A percentile compares a stretch with the other conserved stretches of the same genome.
These are phyloP conservation scores for Aureobasidium sp. DNA, from an alignment of 2,329 filamentous ascomycete genomes.

Conservation along the genomic window DNA sequence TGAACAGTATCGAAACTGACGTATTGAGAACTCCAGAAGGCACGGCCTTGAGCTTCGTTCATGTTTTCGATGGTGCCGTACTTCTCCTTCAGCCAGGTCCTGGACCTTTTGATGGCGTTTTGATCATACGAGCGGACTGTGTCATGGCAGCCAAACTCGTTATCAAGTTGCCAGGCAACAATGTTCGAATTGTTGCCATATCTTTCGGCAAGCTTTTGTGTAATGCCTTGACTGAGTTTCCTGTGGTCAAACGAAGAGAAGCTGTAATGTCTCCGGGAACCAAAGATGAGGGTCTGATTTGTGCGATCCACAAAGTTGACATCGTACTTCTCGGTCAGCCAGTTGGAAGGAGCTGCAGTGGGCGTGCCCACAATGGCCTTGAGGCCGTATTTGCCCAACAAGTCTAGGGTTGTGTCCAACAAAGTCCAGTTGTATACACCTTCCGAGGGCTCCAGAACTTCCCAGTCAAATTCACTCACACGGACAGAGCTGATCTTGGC, in stretches of 20 bases:
- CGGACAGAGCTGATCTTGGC: constrained; percentile 20
- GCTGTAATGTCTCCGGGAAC: constrained; percentile 20
- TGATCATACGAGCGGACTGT: constrained; percentile 21
- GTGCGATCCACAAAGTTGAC: constrained; percentile 20
- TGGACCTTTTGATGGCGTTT: constrained; percentile 20
- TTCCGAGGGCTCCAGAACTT: constrained; percentile 18
- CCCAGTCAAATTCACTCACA: constrained; percentile 22
- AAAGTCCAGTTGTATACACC: constrained; percentile 22
- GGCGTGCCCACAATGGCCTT: constrained; percentile 21
- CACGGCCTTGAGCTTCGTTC: constrained; percentile 21
- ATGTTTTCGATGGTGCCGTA: constrained; percentile 21
- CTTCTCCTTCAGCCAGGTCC: constrained; percentile 20
- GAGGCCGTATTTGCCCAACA: constrained; percentile 19
- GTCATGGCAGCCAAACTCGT: constrained; percentile 23
- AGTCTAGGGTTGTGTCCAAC: constrained; percentile 18
- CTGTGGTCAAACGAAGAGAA: constrained; percentile 22
- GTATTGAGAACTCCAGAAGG: constrained; percentile 23
- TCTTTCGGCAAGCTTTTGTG: constrained; percentile 19
- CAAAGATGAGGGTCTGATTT: constrained; percentile 20
- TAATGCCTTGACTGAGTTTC: constrained; percentile 20
- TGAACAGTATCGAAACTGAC: constrained; percentile 19
- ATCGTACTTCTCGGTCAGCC: constrained; percentile 21
- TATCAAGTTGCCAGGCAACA: constrained; percentile 21
- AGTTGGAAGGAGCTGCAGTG: constrained; percentile 21
- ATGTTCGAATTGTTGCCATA: constrained; percentile 20